These are phyloP conservation scores for Cicer cuneatum DNA, from an alignment of 306 rosid species.

Conservation along the genomic window DNA sequence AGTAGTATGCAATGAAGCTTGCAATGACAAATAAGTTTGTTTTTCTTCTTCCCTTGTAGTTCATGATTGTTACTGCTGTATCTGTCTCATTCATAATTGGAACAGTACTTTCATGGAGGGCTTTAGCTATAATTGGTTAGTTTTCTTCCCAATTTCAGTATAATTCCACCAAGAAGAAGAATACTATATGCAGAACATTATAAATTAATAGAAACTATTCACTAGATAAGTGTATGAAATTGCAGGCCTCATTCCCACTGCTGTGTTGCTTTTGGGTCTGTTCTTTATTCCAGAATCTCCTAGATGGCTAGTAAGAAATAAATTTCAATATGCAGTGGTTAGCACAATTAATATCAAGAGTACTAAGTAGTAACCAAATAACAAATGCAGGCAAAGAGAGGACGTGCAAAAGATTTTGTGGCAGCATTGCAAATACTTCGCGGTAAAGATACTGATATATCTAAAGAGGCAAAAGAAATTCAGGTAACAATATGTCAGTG, in stretches of 20 bases:
- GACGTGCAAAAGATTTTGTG: slow-evolving; percentile 65
- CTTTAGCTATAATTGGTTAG: slow-evolving; percentile 73
- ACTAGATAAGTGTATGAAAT: slow-evolving; percentile 53
- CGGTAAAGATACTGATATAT: slow-evolving; percentile 73
- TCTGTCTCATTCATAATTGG: slow-evolving; percentile 82
- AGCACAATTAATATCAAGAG: slow-evolving; percentile 5
- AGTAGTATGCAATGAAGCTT: not conserved
- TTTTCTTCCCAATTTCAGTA: slow-evolving; percentile 30
- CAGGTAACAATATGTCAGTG: slow-evolving; percentile 57
- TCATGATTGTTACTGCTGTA: slow-evolving; percentile 73
- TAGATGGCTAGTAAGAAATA: slow-evolving; percentile 85
- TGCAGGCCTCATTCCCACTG: slow-evolving; percentile 82
- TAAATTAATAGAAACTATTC: slow-evolving; percentile 18
- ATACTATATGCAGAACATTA: slow-evolving; percentile 7
- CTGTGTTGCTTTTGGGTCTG: slow-evolving; percentile 76
- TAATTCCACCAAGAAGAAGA: slow-evolving; percentile 4
- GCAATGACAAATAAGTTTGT: slow-evolving; percentile 22
- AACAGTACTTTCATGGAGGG: slow-evolving; percentile 78
- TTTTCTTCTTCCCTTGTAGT: slow-evolving; percentile 52
- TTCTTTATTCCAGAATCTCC: slow-evolving; percentile 95
- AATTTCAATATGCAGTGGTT: not conserved
- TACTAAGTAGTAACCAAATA: not conserved
- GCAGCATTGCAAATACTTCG: slow-evolving; percentile 71
- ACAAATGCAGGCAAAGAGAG: slow-evolving; percentile 70
- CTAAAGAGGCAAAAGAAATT: slow-evolving; percentile 80